Evolutionary conservation across 2,329 filamentous ascomycete species (phyloP), one percentile per base, ranked within the genome.

Genomic region (Stachybotrys chlorohalonatus): DNA sequence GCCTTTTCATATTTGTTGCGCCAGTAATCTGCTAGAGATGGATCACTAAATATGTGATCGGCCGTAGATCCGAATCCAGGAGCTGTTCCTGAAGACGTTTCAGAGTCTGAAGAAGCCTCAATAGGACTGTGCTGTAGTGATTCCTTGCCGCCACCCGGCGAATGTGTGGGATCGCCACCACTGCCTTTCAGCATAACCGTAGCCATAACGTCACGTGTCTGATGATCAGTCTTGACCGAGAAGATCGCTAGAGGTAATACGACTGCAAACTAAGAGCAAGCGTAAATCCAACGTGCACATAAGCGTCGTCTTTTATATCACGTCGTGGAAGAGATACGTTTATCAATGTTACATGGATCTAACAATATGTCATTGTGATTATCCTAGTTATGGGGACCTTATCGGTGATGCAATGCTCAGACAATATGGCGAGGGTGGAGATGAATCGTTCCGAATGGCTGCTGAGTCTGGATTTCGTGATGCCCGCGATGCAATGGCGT

Each of bases 1-100:
- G 79, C 78, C 7, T 76, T 75, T 57, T 83, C 79, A 56, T 83
- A 84, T 5, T 82, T 63, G 5, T 68, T 67, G 2, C 72, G 69
- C 75, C 79, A 84, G 60, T 79, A 73, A n/a, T 77, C 74, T 1
- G 79, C 78, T 2, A 79, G 68, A 3, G 71, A 69, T 2, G 77
- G 74, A 52, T 82, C 77, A 0, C 73, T 68, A 59, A 84, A 84
- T 42, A 70, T 54, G 49, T 76, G 73, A n/a, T 70, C 66, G 2
- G 65, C 58, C 0, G 59, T 56, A 0, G 65, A 63, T 6, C 50
- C 50, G 15, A 42, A 42, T 5, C 8, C 13, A 3, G 5, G 36
- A 42, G 5, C 6, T 13, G 36, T 9, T 13, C 13, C 36, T 42
- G 36, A 9, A 9, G 8, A 9, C 9, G 13, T 3, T 9, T 42